These are phyloP conservation scores for Phlyctochytrium bullatum DNA, from an alignment of 192 early-diverging fungal species.

Conservation along the genomic window DNA sequence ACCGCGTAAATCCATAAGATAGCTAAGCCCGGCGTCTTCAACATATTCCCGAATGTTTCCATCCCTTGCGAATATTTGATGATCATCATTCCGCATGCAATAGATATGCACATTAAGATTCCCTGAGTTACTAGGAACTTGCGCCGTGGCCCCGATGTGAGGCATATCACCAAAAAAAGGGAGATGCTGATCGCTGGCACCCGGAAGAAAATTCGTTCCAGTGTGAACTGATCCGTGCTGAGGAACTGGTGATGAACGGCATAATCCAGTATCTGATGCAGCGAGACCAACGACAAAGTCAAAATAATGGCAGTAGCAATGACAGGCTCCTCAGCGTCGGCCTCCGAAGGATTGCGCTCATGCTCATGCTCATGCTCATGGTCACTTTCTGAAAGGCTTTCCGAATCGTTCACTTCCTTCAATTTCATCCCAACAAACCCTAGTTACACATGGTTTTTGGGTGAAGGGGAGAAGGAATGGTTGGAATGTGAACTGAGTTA, in stretches of 20 bases:
- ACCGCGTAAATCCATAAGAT: slow-evolving; percentile 37
- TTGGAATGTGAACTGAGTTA: too few species aligned
- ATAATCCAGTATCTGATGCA: slow-evolving; percentile 32
- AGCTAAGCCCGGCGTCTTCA: slow-evolving; percentile 37
- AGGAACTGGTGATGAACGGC: slow-evolving; percentile 37
- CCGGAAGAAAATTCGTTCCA: slow-evolving; percentile 7
- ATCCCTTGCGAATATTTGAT: slow-evolving; percentile 14
- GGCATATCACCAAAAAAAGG: slow-evolving; percentile 25
- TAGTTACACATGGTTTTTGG: too few species aligned
- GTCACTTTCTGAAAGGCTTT: too few species aligned
- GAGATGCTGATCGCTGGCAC: slow-evolving; percentile 19
- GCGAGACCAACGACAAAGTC: slow-evolving; percentile 21
- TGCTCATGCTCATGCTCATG: too few species aligned
- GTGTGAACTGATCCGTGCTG: slow-evolving; percentile 16
- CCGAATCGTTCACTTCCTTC: too few species aligned
- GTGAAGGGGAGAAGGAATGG: too few species aligned
- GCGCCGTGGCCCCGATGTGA: slow-evolving; percentile 9
- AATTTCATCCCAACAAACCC: too few species aligned
- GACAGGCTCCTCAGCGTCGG: slow-evolving; percentile 6
- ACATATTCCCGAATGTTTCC: slow-evolving; percentile 33
- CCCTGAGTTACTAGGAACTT: slow-evolving; percentile 8
- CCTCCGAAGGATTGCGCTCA: too few species aligned
- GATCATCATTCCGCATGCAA: slow-evolving; percentile 17
- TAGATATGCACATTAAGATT: slow-evolving; percentile 17
- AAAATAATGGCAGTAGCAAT: slow-evolving; percentile 23